A percentile compares a stretch with the other conserved stretches of the same genome.
phyloP scores from a whole-genome alignment of 352 stramenopile species.

The Globisporangium splendens region DNA sequence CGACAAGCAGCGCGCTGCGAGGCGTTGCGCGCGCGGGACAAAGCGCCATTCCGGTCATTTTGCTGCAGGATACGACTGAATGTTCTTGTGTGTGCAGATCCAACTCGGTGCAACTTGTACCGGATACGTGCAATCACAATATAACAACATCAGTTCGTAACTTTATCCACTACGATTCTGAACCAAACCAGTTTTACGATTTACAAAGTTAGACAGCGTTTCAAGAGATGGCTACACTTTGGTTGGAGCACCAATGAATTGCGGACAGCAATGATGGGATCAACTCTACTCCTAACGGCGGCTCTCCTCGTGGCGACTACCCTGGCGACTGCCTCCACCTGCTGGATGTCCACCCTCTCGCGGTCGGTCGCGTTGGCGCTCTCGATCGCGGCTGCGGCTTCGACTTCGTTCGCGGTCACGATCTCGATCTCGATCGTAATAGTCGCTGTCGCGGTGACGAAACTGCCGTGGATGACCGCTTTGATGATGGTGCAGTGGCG shows the following conservation, averaged over 20 bases:
- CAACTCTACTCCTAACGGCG: background rate
- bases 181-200: background rate
- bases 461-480: conserved; percentile 4
- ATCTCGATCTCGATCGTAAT: conserved; percentile 24
- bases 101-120: no score
- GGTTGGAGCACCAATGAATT: background rate
- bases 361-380: conserved; percentile 12
- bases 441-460: conserved; percentile 19
- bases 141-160: no score
- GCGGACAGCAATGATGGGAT: background rate
- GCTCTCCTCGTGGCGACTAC: conserved; percentile 3
- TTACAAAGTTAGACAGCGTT: background rate
- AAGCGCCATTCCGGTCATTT: background rate
- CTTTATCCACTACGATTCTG: no score
- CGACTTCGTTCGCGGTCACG: conserved; percentile 19
- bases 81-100: no score
- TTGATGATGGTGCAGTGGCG: conserved; percentile 6
- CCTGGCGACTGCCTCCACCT: conserved; percentile 1
- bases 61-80: background rate
- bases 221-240: background rate
- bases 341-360: conserved; percentile 9
- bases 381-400: conserved; percentile 15
- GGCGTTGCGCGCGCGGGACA: conserved; percentile 1
- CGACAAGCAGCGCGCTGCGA: conserved; percentile 10
- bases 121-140: no score